These are phyloP conservation scores for Alternaria gaisen DNA, from an alignment of 2,329 filamentous ascomycete genomes.

Conservation along the genomic window DNA sequence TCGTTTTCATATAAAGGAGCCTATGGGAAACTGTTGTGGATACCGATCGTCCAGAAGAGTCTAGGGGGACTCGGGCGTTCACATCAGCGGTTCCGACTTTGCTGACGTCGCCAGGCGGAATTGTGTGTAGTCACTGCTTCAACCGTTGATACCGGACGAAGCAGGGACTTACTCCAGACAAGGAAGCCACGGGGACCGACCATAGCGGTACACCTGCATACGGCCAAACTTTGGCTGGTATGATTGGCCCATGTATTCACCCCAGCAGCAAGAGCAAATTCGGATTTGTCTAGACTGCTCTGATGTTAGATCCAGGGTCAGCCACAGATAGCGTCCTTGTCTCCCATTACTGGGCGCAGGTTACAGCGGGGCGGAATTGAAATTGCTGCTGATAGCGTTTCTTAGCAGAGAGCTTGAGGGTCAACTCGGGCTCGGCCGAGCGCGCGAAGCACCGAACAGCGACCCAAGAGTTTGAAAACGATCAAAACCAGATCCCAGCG, in stretches of 20 bases:
- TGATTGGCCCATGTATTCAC: background rate
- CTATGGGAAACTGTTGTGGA: background rate
- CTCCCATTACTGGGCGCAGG: background rate
- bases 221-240: background rate
- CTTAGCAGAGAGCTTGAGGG: background rate
- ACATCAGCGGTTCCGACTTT: conserved; percentile 3
- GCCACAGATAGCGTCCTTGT: background rate
- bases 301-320: background rate
- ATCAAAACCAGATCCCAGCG: background rate
- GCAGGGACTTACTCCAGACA: background rate
- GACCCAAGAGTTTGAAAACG: background rate
- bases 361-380: background rate
- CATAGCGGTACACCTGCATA: background rate
- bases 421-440: background rate
- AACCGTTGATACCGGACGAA: background rate
- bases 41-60: conserved; percentile 1
- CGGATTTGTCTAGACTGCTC: background rate
- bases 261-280: background rate
- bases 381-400: conserved; percentile 3
- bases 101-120: conserved; percentile 5
- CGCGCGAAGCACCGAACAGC: background rate
- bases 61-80: background rate
- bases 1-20: conserved; percentile 2
- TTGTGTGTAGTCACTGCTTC: background rate
- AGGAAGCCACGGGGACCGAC: conserved; percentile 6